phyloP scores from a whole-genome alignment of 1,139 yeast genomes.

The Candida dubliniensis region DNA sequence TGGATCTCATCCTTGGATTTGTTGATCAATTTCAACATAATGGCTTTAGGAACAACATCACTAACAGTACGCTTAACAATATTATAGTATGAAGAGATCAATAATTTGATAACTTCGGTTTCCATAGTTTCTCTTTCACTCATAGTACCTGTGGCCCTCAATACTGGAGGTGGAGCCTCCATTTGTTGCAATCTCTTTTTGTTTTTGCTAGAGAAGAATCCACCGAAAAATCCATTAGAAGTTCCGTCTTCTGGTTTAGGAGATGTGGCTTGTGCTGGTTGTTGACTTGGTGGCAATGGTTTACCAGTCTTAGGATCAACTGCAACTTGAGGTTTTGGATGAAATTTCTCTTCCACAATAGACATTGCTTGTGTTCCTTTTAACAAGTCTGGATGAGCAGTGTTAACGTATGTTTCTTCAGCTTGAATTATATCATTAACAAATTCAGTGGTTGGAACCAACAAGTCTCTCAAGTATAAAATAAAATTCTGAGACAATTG shows the following conservation, averaged over 20 bases:
- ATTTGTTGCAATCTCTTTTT: conserved; percentile 91
- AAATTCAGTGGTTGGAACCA: conserved; percentile 81
- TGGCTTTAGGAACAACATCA: conserved; percentile 92
- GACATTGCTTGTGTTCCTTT: conserved; percentile 96
- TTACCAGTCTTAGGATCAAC: conserved; percentile 95
- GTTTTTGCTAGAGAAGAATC: conserved; percentile 88
- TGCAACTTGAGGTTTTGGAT: conserved; percentile 76
- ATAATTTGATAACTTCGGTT: conserved; percentile 91
- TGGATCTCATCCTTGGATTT: conserved; percentile 86
- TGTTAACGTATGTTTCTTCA: conserved; percentile 92
- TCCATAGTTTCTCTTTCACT: conserved; percentile 95
- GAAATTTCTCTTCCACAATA: conserved; percentile 86
- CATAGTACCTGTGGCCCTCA: conserved; percentile 93
- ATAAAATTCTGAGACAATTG: conserved; percentile 79
- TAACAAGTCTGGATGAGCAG: conserved; percentile 95
- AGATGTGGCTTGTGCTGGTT: conserved; percentile 27
- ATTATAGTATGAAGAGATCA: conserved; percentile 84
- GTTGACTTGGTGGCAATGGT: conserved; percentile 54
- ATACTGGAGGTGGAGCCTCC: conserved; percentile 96
- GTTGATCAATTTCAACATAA: conserved; percentile 87
- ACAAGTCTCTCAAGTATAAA: conserved; percentile 75
- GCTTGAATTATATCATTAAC: conserved; percentile 78
- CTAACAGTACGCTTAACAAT: conserved; percentile 93
- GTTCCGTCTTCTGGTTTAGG: conserved; percentile 36
- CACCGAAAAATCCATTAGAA: conserved; percentile 83